These are phyloP conservation scores for Calophaca sinica DNA, from an alignment of 306 rosid species.

Conservation along the genomic window DNA sequence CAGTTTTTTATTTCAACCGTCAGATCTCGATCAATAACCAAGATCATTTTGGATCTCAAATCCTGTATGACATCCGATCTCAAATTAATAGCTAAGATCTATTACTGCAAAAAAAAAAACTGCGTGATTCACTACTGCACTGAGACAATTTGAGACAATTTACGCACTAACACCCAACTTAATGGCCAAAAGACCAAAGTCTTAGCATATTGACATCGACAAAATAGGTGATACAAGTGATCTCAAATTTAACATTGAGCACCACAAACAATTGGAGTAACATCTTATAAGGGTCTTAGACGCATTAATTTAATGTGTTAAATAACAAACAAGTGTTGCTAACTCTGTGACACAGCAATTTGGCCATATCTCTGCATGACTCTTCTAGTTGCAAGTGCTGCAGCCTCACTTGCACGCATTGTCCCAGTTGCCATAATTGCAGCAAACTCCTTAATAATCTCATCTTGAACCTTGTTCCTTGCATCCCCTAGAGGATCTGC, in stretches of 20 bases:
- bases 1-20: no score
- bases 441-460: slow-evolving; percentile 76
- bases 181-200: no score
- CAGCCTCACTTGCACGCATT: slow-evolving; percentile 95
- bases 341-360: slow-evolving; percentile 62
- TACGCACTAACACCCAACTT: no score
- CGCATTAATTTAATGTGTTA: no score
- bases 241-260: not conserved
- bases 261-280: slow-evolving; percentile 4
- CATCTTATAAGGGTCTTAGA: no score
- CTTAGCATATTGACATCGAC: not conserved
- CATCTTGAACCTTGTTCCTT: slow-evolving; percentile 88
- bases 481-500: slow-evolving; percentile 80
- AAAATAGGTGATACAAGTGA: not conserved
- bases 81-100: no score
- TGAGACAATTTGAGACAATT: no score
- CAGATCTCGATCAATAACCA: no score
- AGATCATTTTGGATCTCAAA: no score
- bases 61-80: no score
- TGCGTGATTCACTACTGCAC: no score
- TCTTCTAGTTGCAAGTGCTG: slow-evolving; percentile 86
- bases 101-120: no score
- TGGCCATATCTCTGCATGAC: slow-evolving; percentile 90
- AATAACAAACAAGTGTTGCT: not conserved
- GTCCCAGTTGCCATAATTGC: slow-evolving; percentile 91